Base-by-base conservation (phyloP, 148 eudicot genomes). In the Rhododendron mucronatum region DNA sequence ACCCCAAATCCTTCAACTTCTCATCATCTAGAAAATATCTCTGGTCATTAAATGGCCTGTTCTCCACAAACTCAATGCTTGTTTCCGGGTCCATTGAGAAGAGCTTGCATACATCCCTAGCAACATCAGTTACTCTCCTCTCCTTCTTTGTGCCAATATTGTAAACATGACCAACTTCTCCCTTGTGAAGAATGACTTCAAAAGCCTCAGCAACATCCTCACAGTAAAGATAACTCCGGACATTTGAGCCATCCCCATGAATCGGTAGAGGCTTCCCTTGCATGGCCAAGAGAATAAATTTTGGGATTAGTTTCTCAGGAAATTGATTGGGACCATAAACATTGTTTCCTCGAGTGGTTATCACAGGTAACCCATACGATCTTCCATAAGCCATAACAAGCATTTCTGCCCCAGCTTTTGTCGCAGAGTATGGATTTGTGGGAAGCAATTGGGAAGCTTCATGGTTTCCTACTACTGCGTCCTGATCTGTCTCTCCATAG, bases 121-220 rank as follows among this genome's bases (percentile, higher is more conserved):
- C 95, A 53, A 93, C 95, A 89, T 93, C 95, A 83, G 89, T 90
- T 50, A 93, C 95, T 74, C 93, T 88, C 88, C 94, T 91, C 41
- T 92, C 94, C 88, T 84, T 91, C 86, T 87, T 92, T 10, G 94
- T 92, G 51, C 94, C 94, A 83, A 92, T 91, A 85, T 92, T 92
- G 84, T 92, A 92, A 82, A 93, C 92, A 87, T 92, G 94, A 83
- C 95, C 95, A 87, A 93, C 93, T 87, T 91, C 95, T 86, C 95
- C 95, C 89, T 85, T 92, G 88, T 93, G 95, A 82, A 93, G 95
- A 89, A 93, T 83, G 23, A 89, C 91, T 86, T 93, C 95, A 85
- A 93, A 93, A 65, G 95, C 95, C 92, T 93, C 95, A 7, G 95
- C 95, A 84, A 93, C 95, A 89, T 93, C 95, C 86, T 93, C 95